phyloP scores from a whole-genome alignment of 495 filamentous ascomycete genomes.

The Daldinia vernicosa region DNA sequence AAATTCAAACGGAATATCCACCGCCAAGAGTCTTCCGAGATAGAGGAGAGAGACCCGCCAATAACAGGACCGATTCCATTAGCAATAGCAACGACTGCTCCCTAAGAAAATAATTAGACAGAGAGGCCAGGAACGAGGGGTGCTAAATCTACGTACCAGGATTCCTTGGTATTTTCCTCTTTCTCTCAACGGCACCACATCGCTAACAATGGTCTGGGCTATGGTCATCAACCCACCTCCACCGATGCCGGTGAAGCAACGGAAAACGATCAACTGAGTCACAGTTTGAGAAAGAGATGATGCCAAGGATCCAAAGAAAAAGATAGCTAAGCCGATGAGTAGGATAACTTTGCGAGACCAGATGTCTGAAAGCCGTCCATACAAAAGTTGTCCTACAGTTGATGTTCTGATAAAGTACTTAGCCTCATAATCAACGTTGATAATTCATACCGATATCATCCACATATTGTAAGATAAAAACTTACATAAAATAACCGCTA shows the following conservation, averaged over 20 bases:
- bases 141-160: constrained; percentile 45
- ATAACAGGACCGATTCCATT: constrained; percentile 66
- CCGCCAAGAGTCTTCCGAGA: constrained; percentile 56
- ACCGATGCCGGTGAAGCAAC: constrained; percentile 64
- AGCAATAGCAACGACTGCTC: constrained; percentile 61
- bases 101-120: constrained; percentile 36
- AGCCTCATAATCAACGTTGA: constrained; percentile 1
- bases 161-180: constrained; percentile 69
- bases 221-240: constrained; percentile 66
- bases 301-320: constrained; percentile 64
- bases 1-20: constrained; percentile 67
- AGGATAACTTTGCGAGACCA: constrained; percentile 66
- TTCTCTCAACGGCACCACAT: constrained; percentile 63
- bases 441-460: background rate
- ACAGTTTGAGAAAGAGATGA: constrained; percentile 61
- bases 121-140: background rate
- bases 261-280: constrained; percentile 63
- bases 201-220: constrained; percentile 63
- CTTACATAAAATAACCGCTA: constrained; percentile 62
- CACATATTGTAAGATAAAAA: background rate
- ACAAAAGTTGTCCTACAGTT: constrained; percentile 64
- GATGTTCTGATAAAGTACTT: constrained; percentile 51
- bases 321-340: constrained; percentile 60
- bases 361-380: constrained; percentile 65
- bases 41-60: constrained; percentile 59